Evolutionary conservation across 805 yeast genomes (phyloP).

Genomic region (Candida ovalis): DNA sequence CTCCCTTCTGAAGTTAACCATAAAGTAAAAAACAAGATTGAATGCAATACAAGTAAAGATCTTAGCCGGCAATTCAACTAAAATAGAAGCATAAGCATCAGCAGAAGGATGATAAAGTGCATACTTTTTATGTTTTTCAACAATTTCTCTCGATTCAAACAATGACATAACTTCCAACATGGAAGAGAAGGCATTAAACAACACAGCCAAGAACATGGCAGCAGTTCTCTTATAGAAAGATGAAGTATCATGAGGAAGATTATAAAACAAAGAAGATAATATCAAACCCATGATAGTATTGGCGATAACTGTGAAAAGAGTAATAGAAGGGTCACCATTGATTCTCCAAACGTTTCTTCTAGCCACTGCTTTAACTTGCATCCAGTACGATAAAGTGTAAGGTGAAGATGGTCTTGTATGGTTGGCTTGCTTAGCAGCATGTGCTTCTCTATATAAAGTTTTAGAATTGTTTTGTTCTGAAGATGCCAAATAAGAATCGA

Average conservation of each 20-base stretch:
- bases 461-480: slow-evolving; percentile 8
- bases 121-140: slow-evolving; percentile 53
- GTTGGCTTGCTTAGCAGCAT: slow-evolving; percentile 48
- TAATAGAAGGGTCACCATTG: slow-evolving; percentile 45
- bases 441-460: slow-evolving; percentile 33
- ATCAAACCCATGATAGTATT: slow-evolving; percentile 50
- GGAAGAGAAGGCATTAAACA: slow-evolving; percentile 58
- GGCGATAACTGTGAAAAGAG: slow-evolving; percentile 39
- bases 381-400: slow-evolving; percentile 45
- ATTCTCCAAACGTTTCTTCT: slow-evolving; percentile 46
- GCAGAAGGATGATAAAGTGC: slow-evolving; percentile 57
- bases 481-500: slow-evolving; percentile 29
- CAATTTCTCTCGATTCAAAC: slow-evolving; percentile 50
- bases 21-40: slow-evolving; percentile 46
- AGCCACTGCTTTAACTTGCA: slow-evolving; percentile 47
- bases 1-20: slow-evolving; percentile 46
- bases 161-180: slow-evolving; percentile 51
- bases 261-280: slow-evolving; percentile 53
- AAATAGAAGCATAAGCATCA: slow-evolving; percentile 50
- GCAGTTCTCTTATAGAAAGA: slow-evolving; percentile 55
- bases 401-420: slow-evolving; percentile 44
- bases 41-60: slow-evolving; percentile 39
- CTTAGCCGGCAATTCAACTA: slow-evolving; percentile 49
- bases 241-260: slow-evolving; percentile 35
- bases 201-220: slow-evolving; percentile 58